phyloP scores from a whole-genome alignment of 305 asterid species.

The Striga hermonthica region DNA sequence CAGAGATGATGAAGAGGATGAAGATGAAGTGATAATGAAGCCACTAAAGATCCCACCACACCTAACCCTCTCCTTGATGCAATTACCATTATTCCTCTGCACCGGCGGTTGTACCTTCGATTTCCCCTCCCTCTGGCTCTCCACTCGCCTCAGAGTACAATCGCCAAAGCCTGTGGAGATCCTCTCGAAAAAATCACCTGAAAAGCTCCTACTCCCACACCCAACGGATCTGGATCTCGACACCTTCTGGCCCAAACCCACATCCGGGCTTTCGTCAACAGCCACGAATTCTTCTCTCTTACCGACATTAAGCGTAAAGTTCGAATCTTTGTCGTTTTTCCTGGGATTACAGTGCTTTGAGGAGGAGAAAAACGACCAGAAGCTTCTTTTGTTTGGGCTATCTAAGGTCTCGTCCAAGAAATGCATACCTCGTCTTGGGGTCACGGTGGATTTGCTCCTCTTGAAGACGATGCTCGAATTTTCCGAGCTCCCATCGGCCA shows the following conservation, averaged over 20 bases:
- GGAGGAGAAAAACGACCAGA: conserved; percentile 48
- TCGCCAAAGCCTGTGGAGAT: conserved; percentile 66
- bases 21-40: conserved; percentile 35
- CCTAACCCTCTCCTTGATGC: conserved; percentile 45
- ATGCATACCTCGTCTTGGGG: conserved; percentile 36
- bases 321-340: conserved; percentile 34
- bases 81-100: conserved; percentile 28
- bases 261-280: conserved; percentile 30
- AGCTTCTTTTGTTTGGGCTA: conserved; percentile 36
- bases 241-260: conserved; percentile 36
- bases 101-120: conserved; percentile 23
- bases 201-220: conserved; percentile 62
- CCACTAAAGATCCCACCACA: conserved; percentile 63
- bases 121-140: conserved; percentile 56
- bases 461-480: conserved; percentile 38
- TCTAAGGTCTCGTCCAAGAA: conserved; percentile 34
- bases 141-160: conserved; percentile 56
- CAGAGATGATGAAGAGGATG: conserved; percentile 33
- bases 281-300: not conserved
- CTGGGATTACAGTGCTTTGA: conserved; percentile 35
- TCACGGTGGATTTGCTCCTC: conserved; percentile 48
- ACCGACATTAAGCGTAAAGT: conserved; percentile 25
- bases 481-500: conserved; percentile 5
- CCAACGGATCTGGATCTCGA: conserved; percentile 73
- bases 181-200: conserved; percentile 60